Evolutionary conservation across 768 basidiomycete genomes (phyloP).

Genomic region (Lanmaoa pseudosensibilis): DNA sequence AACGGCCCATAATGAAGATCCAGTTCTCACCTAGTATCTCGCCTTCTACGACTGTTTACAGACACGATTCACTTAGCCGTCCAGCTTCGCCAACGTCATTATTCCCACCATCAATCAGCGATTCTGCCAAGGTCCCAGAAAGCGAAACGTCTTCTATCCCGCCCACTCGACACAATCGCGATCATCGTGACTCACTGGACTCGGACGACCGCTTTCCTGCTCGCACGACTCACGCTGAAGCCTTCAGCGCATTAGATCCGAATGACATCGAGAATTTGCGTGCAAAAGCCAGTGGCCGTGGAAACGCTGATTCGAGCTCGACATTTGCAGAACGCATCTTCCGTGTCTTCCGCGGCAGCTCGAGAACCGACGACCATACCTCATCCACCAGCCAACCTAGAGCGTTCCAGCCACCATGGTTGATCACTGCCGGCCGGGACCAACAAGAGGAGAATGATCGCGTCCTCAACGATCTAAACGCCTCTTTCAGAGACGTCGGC

Average conservation of each 20-base stretch:
- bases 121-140: conserved; percentile 4
- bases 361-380: conserved; percentile 26
- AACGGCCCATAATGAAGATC: conserved; percentile 9
- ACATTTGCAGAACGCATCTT: conserved; percentile 23
- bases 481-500: conserved; percentile 80
- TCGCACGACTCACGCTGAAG: conserved; percentile 63
- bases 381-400: conserved; percentile 28
- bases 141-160: conserved; percentile 14
- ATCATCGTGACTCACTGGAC: conserved; percentile 30
- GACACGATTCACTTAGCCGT: conserved; percentile 12
- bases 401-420: conserved; percentile 56
- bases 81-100: conserved; percentile 24
- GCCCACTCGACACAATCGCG: conserved; percentile 8
- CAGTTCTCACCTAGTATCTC: conserved; percentile 19
- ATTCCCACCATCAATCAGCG: conserved; percentile 6
- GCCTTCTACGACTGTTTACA: conserved; percentile 13
- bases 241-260: conserved; percentile 59
- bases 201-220: conserved; percentile 33
- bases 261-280: conserved; percentile 49
- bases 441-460: conserved; percentile 68
- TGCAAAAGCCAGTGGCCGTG: conserved; percentile 30
- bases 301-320: conserved; percentile 20
- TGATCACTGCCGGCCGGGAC: conserved; percentile 60
- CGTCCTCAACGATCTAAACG: conserved; percentile 66
- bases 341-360: conserved; percentile 20